Base-by-base conservation (phyloP, 345 rosid species). In the Jatropha curcas region DNA sequence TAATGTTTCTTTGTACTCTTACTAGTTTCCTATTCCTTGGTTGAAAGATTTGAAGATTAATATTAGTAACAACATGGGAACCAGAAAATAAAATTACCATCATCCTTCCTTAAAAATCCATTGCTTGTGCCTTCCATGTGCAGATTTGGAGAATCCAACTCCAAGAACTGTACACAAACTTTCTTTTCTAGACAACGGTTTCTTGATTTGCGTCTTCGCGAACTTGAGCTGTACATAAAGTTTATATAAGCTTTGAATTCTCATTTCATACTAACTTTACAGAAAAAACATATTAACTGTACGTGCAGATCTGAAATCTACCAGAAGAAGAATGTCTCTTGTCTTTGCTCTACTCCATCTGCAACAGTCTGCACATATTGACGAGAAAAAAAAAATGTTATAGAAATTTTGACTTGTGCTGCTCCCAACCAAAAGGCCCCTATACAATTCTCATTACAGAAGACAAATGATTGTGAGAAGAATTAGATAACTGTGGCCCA, bases 81-180 rank as follows among this genome's bases (percentile, higher is more conserved):
- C n/a, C 71, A 28, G 55, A 57, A 63, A 37, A 60, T 39, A 72
- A 76, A n/a, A 41, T 79, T 84, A 88, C 93, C 95, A 73, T 65
- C 78, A 74, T 85, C 83, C 78, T 84, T 84, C 68, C 79, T 78
- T 75, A 72, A 45, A 53, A 57, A 24, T 67, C 76, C 88, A 68
- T 69, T 81, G 65, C 67, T 77, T 76, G 65, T 66, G 67, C 76
- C 75, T 65, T 80, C 89, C 17, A 63, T 43, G 46, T 73, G 80
- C 66, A 80, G 77, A 65, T 65, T 79, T 63, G 90, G 86, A 12
- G 92, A 80, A 77, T 88, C 93, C 82, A 92, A 28, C 68, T 87
- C 90, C 84, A 92, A 80, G 76, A 89, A 83, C 76, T 77, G 77
- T 71, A 88, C 76, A 10, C 71, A 65, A 71, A 39, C 72, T 77